phyloP scores from a whole-genome alignment of 257 asterid species.

The Handroanthus guayacan region DNA sequence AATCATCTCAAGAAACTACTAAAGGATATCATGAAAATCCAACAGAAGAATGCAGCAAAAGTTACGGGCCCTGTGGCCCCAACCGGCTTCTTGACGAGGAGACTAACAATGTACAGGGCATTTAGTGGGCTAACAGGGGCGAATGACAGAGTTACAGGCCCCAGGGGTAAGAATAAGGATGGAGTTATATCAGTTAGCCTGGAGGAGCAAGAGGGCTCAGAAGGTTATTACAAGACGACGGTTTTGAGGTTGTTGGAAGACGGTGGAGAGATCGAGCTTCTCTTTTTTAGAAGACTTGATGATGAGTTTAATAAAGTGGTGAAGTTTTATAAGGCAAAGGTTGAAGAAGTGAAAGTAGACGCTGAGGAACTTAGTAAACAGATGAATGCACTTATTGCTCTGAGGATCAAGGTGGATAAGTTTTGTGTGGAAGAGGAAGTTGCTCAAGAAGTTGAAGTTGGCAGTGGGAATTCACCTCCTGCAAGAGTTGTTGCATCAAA shows the following conservation, averaged over 20 bases:
- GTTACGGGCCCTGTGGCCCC: conserved; percentile 19
- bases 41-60: conserved; percentile 22
- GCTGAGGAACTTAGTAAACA: conserved; percentile 66
- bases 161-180: conserved; percentile 47
- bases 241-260: conserved; percentile 53
- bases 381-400: conserved; percentile 79
- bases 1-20: conserved; percentile 49
- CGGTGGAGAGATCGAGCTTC: conserved; percentile 57
- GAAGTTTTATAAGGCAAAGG: conserved; percentile 52
- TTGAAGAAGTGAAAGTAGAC: conserved; percentile 47
- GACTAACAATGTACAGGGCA: conserved; percentile 55
- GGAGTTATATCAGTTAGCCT: conserved; percentile 52
- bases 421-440: conserved; percentile 34
- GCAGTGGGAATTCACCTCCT: too few species aligned
- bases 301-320: conserved; percentile 70
- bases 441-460: background rate
- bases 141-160: background rate
- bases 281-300: conserved; percentile 62
- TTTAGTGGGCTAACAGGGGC: conserved; percentile 62
- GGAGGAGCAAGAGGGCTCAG: conserved; percentile 35
- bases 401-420: conserved; percentile 58
- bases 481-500: background rate
- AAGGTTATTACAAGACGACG: conserved; percentile 44
- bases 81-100: conserved; percentile 42
- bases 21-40: conserved; percentile 43